Percentiles rank a stretch among this genome's conserved stretches.
Evolutionary conservation across 176 grass and related monocot genomes (phyloP).

Genomic region (Puccinellia tenuiflora): DNA sequence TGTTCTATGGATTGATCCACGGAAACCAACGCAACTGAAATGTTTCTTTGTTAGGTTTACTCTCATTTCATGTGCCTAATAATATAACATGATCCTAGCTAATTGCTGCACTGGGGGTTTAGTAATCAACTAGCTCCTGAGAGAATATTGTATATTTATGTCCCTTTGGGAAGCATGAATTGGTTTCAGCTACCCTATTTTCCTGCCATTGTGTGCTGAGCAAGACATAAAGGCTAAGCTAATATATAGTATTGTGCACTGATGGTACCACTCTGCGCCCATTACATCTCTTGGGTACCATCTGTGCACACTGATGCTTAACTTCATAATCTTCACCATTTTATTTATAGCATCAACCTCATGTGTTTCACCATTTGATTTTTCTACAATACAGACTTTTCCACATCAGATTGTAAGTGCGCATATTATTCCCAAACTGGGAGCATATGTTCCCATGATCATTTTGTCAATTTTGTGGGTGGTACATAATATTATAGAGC

Average conservation of each 20-base stretch:
- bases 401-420: neutral
- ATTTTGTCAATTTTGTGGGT: neutral
- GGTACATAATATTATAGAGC: neutral
- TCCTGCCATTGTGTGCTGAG: neutral
- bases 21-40: neutral
- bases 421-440: neutral
- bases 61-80: neutral
- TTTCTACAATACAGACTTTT: neutral
- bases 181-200: neutral
- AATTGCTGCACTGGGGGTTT: neutral
- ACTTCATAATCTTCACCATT: too few relatives aligned
- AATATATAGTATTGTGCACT: too few relatives aligned
- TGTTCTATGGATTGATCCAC: neutral
- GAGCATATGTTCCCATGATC: neutral
- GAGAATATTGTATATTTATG: neutral
- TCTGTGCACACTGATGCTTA: too few relatives aligned
- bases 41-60: neutral
- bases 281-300: too few relatives aligned
- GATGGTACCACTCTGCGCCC: too few relatives aligned
- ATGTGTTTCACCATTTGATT: neutral
- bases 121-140: neutral
- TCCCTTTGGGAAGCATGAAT: neutral
- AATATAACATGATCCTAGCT: neutral
- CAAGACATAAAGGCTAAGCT: neutral
- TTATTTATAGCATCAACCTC: neutral